Percentiles rank a stretch among this genome's conserved stretches.
These are phyloP conservation scores for Pezizomycotina sp. DNA, from an alignment of 2,329 filamentous ascomycete species.

Conservation along the genomic window DNA sequence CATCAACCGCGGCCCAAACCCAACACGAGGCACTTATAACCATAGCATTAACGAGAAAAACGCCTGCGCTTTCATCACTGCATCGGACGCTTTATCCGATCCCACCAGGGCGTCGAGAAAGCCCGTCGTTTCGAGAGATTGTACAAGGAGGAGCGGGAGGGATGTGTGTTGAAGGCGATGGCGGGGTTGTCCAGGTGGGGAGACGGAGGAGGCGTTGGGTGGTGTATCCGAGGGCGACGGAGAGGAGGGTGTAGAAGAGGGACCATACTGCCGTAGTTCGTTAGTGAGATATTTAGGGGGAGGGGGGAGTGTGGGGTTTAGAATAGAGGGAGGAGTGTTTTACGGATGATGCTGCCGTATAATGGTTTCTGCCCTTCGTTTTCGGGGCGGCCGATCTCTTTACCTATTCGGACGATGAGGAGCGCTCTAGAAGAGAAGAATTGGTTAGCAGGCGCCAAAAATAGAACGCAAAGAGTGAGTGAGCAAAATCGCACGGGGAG, in stretches of 20 bases:
- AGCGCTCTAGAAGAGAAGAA: no score
- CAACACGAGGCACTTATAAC: slow-evolving; percentile 46
- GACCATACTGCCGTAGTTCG: slow-evolving; percentile 33
- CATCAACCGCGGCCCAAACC: slow-evolving; percentile 43
- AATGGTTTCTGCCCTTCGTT: slow-evolving; percentile 23
- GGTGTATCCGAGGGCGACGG: slow-evolving; percentile 31
- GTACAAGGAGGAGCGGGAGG: slow-evolving; percentile 34
- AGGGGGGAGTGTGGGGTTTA: no score
- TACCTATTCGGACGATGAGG: slow-evolving; percentile 34
- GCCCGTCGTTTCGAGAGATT: slow-evolving; percentile 39
- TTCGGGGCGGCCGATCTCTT: slow-evolving; percentile 23
- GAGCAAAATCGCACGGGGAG: no score
- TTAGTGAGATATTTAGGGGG: no score
- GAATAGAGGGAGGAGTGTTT: no score
- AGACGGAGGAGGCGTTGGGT: slow-evolving; percentile 30
- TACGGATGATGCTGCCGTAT: slow-evolving; percentile 14
- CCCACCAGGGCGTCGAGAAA: slow-evolving; percentile 37
- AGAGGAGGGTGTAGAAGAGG: slow-evolving; percentile 30
- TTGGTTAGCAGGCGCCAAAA: no score
- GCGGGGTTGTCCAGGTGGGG: slow-evolving; percentile 35
- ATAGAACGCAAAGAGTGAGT: no score
- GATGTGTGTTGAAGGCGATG: slow-evolving; percentile 36
- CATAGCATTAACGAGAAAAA: slow-evolving; percentile 50
- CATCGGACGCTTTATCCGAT: slow-evolving; percentile 32
- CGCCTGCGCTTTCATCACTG: slow-evolving; percentile 43